phyloP scores from a whole-genome alignment of 257 asterid genomes.

The Fraxinus americana region DNA sequence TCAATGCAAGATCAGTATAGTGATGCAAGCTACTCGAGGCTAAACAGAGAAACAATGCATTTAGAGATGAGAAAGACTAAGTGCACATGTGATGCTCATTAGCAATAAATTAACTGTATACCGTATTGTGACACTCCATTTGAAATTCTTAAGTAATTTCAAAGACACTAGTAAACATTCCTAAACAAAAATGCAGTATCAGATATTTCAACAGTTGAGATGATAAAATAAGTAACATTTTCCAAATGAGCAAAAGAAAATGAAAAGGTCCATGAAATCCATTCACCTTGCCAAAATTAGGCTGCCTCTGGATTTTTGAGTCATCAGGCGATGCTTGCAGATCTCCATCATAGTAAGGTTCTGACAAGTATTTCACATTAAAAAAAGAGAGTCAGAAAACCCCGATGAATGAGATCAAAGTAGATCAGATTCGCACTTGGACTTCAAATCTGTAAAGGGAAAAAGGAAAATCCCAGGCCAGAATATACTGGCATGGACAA shows the following conservation, averaged over 20 bases:
- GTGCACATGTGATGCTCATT: slow-evolving; percentile 13
- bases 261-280: slow-evolving; percentile 11
- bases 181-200: not conserved
- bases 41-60: not conserved
- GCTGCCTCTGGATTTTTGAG: slow-evolving; percentile 42
- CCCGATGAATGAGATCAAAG: not conserved
- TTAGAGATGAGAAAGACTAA: not conserved
- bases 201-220: not conserved
- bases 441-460: not conserved
- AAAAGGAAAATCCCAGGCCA: slow-evolving; percentile 3
- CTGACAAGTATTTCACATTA: slow-evolving; percentile 40
- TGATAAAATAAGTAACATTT: not conserved
- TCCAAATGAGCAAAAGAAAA: slow-evolving; percentile 15
- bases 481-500: not conserved
- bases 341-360: slow-evolving; percentile 49
- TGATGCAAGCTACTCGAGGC: not conserved
- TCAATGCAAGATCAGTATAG: not conserved
- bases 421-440: not conserved
- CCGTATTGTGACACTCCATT: not conserved
- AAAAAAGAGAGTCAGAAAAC: slow-evolving; percentile 20
- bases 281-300: slow-evolving; percentile 51
- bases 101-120: not conserved
- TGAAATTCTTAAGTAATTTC: not conserved
- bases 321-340: slow-evolving; percentile 50
- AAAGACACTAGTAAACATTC: not conserved